Conservation (phyloP, 257 asterid genomes). For the Primulina eburnea region DNA sequence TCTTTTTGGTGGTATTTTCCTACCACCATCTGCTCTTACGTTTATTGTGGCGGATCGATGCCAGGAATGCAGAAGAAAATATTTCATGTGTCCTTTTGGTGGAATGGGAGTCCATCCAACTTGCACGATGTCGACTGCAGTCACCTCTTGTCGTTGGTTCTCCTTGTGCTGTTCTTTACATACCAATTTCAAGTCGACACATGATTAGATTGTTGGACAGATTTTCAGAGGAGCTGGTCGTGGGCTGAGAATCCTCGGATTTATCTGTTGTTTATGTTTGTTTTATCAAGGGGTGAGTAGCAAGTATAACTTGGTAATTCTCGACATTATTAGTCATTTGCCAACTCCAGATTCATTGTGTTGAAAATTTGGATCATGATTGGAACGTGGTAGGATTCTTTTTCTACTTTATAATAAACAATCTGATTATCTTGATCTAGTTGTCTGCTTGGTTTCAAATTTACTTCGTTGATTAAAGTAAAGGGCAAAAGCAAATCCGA, state of each 20-base stretch:
- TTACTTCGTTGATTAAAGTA: too few relatives aligned
- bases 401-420: too few relatives aligned
- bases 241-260: constrained; percentile 10
- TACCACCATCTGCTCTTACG: constrained; percentile 32
- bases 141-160: constrained; percentile 24
- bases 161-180: constrained; percentile 49
- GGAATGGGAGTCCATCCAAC: constrained; percentile 32
- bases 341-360: not conserved
- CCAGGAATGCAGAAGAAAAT: constrained; percentile 47
- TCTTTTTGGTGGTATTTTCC: constrained; percentile 36
- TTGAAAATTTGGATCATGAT: not conserved
- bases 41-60: constrained; percentile 41
- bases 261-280: not conserved
- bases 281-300: not conserved
- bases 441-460: too few relatives aligned
- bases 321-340: not conserved
- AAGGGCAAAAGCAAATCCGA: too few relatives aligned
- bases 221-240: constrained; percentile 19
- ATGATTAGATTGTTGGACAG: constrained; percentile 30
- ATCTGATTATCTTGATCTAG: not conserved
- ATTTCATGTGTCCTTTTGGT: constrained; percentile 8
- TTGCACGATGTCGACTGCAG: constrained; percentile 42
- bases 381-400: not conserved
- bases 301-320: not conserved
- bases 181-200: constrained; percentile 81